Evolutionary conservation across 2,329 filamentous ascomycete species (phyloP).

Genomic region (Geosmithia putterillii): DNA sequence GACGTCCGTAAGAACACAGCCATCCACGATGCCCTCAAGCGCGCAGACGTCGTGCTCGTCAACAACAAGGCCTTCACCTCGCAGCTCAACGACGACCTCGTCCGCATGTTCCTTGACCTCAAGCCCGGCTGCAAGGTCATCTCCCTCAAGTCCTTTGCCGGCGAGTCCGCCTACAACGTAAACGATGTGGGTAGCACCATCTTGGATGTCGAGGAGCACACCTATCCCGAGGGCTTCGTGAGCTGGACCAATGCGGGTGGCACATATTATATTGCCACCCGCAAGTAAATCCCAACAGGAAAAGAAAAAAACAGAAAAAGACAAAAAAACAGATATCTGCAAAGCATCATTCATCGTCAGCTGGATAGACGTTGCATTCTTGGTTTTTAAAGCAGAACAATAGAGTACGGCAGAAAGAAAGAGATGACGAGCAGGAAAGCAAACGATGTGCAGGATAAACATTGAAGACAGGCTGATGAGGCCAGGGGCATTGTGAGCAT

Average conservation of each 20-base stretch:
- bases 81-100: slow-evolving; percentile 70
- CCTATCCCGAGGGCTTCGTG: slow-evolving; percentile 59
- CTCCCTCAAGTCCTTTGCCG: slow-evolving; percentile 83
- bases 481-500: background rate
- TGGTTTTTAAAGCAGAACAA: background rate
- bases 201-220: slow-evolving; percentile 57
- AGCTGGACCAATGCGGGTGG: slow-evolving; percentile 85
- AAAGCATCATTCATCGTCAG: slow-evolving; percentile 12
- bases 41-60: slow-evolving; percentile 89
- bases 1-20: slow-evolving; percentile 67
- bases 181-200: slow-evolving; percentile 72
- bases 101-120: slow-evolving; percentile 84
- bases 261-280: slow-evolving; percentile 78
- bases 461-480: background rate
- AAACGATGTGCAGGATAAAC: too few relatives aligned
- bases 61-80: slow-evolving; percentile 97
- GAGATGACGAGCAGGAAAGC: background rate
- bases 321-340: slow-evolving; percentile 6
- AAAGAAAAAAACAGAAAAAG: background rate
- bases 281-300: slow-evolving; percentile 38
- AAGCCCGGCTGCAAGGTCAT: slow-evolving; percentile 86
- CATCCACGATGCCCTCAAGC: slow-evolving; percentile 62
- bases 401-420: background rate
- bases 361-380: slow-evolving; percentile 6
- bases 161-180: slow-evolving; percentile 57